These are phyloP conservation scores for Suhomyces kilbournensis DNA, from an alignment of 805 yeast species.

Conservation along the genomic window DNA sequence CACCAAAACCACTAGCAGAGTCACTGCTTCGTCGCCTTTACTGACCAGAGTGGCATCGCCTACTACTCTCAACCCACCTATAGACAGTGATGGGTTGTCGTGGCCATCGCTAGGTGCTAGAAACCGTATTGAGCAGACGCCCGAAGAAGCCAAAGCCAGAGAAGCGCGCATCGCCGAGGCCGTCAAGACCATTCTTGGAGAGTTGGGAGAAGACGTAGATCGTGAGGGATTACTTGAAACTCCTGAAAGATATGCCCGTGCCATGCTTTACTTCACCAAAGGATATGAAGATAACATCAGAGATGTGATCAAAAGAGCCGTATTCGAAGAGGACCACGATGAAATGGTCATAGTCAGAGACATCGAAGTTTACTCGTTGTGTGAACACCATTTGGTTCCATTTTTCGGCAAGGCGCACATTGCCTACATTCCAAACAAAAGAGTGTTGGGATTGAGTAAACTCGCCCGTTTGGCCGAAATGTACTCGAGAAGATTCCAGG, in stretches of 20 bases:
- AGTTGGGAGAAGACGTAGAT: conserved; percentile 85
- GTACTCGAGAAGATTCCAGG: conserved; percentile 94
- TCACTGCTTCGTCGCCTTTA: conserved; percentile 48
- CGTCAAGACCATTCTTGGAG: conserved; percentile 69
- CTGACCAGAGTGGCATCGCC: conserved; percentile 81
- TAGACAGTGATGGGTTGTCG: conserved; percentile 85
- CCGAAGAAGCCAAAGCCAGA: conserved; percentile 62
- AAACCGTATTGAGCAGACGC: conserved; percentile 63
- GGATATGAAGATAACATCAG: conserved; percentile 94
- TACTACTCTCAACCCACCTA: conserved; percentile 77
- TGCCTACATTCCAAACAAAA: conserved; percentile 94
- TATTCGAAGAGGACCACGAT: conserved; percentile 96
- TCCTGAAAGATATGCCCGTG: conserved; percentile 94
- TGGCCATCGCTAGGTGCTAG: conserved; percentile 94
- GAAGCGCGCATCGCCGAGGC: conserved; percentile 81
- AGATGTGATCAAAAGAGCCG: conserved; percentile 91
- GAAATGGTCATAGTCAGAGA: conserved; percentile 98
- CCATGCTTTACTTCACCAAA: conserved; percentile 92
- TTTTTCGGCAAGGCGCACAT: conserved; percentile 96
- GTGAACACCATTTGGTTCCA: conserved; percentile 98
- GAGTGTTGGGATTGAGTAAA: conserved; percentile 89
- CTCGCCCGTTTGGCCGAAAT: conserved; percentile 95
- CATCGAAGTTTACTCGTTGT: conserved; percentile 84
- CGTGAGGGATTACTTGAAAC: conserved; percentile 92
- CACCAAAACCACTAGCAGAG: not conserved